These are phyloP conservation scores for Neospermospora avenae DNA, from an alignment of 2,329 filamentous ascomycete genomes.

Conservation along the genomic window DNA sequence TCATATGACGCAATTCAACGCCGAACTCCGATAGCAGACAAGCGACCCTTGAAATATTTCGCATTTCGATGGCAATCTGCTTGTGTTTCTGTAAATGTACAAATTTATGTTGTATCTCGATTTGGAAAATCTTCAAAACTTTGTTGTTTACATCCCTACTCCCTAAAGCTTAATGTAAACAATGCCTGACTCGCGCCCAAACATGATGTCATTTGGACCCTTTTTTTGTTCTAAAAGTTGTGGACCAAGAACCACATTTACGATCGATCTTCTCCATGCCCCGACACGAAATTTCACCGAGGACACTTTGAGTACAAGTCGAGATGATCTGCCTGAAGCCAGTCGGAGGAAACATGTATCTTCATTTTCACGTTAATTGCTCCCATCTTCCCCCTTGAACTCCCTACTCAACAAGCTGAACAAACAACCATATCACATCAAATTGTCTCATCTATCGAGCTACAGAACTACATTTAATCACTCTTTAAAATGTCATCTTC, in stretches of 20 bases:
- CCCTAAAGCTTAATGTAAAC: too few relatives aligned
- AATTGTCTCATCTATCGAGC: neutral
- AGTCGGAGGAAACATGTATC: neutral
- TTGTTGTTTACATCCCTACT: too few relatives aligned
- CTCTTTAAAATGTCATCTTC: neutral
- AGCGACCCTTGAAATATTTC: too few relatives aligned
- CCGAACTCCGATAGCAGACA: too few relatives aligned
- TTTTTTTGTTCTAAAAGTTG: neutral
- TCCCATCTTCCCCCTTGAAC: neutral
- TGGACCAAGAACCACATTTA: conserved; percentile 2
- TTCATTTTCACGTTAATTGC: neutral
- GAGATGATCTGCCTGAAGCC: neutral
- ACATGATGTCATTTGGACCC: neutral
- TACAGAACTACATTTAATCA: neutral
- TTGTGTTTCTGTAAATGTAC: too few relatives aligned
- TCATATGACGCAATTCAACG: too few relatives aligned
- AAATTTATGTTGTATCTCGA: too few relatives aligned
- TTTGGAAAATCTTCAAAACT: too few relatives aligned
- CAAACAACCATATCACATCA: neutral
- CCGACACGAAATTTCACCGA: conserved; percentile 1
- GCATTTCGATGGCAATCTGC: too few relatives aligned
- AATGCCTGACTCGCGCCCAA: neutral
- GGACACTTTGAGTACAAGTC: neutral
- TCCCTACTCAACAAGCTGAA: neutral
- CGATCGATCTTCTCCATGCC: neutral